A percentile compares a stretch with the other conserved stretches of the same genome.
phyloP scores from a whole-genome alignment of 2,329 filamentous ascomycete species.

The Aureobasidium sp. region DNA sequence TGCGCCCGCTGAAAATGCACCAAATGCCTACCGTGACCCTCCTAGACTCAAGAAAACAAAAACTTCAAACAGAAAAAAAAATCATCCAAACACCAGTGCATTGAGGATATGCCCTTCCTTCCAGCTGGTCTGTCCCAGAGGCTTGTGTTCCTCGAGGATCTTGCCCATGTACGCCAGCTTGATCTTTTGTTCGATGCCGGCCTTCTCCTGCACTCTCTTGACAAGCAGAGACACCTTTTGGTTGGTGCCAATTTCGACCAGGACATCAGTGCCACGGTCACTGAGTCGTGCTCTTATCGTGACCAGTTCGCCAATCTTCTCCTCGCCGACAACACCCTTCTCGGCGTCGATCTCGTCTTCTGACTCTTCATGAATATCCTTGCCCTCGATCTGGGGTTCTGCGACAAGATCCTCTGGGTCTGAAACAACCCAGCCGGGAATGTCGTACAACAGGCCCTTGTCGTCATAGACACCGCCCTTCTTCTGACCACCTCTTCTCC shows the following conservation, averaged over 20 bases:
- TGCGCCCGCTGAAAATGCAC: slow-evolving; percentile 11
- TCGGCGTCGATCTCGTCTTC: slow-evolving; percentile 21
- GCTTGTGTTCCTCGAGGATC: slow-evolving; percentile 61
- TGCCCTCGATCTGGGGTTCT: slow-evolving; percentile 23
- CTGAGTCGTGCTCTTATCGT: slow-evolving; percentile 34
- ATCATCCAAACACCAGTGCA: slow-evolving; percentile 54
- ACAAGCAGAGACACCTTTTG: slow-evolving; percentile 59
- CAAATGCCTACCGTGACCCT: neutral
- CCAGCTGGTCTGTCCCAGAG: slow-evolving; percentile 67
- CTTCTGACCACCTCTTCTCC: slow-evolving; percentile 20
- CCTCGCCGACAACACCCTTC: slow-evolving; percentile 30
- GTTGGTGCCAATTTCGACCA: slow-evolving; percentile 30
- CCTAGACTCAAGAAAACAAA: neutral
- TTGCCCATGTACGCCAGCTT: slow-evolving; percentile 75
- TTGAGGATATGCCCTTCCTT: slow-evolving; percentile 68
- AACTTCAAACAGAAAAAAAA: neutral
- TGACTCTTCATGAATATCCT: slow-evolving; percentile 23
- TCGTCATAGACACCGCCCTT: slow-evolving; percentile 39
- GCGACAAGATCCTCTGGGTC: slow-evolving; percentile 37
- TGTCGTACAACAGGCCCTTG: slow-evolving; percentile 36
- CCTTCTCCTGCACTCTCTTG: slow-evolving; percentile 56
- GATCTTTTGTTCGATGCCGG: slow-evolving; percentile 57
- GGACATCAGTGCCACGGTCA: slow-evolving; percentile 33
- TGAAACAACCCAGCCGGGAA: slow-evolving; percentile 40
- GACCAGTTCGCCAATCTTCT: slow-evolving; percentile 26